Evolutionary conservation across 768 basidiomycete genomes (phyloP).

Genomic region (Tricholoma sp.): DNA sequence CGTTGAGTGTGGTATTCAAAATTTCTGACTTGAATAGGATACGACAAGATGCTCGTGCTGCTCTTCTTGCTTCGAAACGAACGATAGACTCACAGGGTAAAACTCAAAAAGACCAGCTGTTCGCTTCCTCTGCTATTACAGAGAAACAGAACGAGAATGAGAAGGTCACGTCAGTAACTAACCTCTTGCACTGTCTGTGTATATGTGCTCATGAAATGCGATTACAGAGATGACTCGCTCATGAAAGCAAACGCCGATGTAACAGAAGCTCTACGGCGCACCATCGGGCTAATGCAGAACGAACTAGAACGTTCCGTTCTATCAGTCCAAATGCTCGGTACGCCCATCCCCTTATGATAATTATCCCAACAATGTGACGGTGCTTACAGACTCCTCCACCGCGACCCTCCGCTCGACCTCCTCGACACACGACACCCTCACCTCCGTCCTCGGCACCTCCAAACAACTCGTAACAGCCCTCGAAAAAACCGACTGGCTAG

Average conservation of each 20-base stretch:
- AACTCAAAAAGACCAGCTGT: constrained; percentile 66
- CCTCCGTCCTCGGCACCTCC: constrained; percentile 67
- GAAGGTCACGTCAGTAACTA: constrained; percentile 52
- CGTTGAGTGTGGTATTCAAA: background rate
- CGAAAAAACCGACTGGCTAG: constrained; percentile 88
- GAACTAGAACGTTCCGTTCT: constrained; percentile 90
- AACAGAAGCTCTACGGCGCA: constrained; percentile 82
- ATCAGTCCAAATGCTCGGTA: constrained; percentile 80
- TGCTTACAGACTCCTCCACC: constrained; percentile 67
- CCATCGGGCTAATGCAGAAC: constrained; percentile 80
- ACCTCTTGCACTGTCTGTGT: background rate
- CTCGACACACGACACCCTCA: constrained; percentile 70
- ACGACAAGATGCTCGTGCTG: constrained; percentile 58
- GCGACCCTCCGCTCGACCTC: constrained; percentile 70
- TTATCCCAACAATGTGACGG: background rate
- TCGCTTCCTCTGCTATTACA: constrained; percentile 44
- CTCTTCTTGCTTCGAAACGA: constrained; percentile 69
- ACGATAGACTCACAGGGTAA: constrained; percentile 56
- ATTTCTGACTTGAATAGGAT: constrained; percentile 33
- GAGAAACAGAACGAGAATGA: constrained; percentile 47
- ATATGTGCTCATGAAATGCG: background rate
- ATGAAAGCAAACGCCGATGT: constrained; percentile 89
- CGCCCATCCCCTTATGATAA: constrained; percentile 9
- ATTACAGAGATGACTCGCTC: constrained; percentile 67
- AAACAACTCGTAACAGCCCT: constrained; percentile 82